Conservation (phyloP, 2,329 filamentous ascomycete genomes). For the Pyrenophora seminiperda region DNA sequence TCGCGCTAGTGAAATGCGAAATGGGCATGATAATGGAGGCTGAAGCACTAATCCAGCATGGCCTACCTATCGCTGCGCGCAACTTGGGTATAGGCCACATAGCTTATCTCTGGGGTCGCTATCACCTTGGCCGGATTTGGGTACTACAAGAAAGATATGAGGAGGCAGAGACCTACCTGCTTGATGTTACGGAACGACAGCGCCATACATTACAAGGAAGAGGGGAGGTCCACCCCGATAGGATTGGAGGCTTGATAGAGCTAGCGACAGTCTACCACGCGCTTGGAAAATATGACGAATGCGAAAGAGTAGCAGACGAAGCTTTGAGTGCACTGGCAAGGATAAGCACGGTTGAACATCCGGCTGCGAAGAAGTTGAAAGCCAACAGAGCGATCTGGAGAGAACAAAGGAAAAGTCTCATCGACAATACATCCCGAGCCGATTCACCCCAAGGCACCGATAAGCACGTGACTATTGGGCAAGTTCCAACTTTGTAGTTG, state of each 20-base stretch:
- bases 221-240: constrained; percentile 13
- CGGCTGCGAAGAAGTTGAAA: background rate
- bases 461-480: too few species aligned
- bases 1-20: constrained; percentile 22
- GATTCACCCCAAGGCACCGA: too few species aligned
- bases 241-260: constrained; percentile 16
- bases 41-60: constrained; percentile 17
- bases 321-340: constrained; percentile 1
- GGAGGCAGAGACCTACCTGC: constrained; percentile 11
- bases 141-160: constrained; percentile 12
- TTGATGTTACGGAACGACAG: constrained; percentile 16
- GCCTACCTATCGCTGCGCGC: constrained; percentile 22
- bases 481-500: too few species aligned
- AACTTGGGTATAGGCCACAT: constrained; percentile 27
- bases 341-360: constrained; percentile 5
- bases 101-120: constrained; percentile 16
- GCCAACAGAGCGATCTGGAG: constrained; percentile 1
- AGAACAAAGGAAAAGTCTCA: background rate
- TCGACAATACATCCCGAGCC: too few species aligned
- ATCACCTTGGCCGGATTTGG: constrained; percentile 9
- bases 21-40: constrained; percentile 25
- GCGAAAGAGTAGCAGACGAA: constrained; percentile 1
- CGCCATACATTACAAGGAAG: constrained; percentile 4
- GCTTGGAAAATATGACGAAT: constrained; percentile 2
- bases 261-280: constrained; percentile 8